Percentiles rank a stretch among this genome's conserved stretches.
These are phyloP conservation scores for Helianthus annuus DNA, from an alignment of 129 eudicot species.

Conservation along the genomic window DNA sequence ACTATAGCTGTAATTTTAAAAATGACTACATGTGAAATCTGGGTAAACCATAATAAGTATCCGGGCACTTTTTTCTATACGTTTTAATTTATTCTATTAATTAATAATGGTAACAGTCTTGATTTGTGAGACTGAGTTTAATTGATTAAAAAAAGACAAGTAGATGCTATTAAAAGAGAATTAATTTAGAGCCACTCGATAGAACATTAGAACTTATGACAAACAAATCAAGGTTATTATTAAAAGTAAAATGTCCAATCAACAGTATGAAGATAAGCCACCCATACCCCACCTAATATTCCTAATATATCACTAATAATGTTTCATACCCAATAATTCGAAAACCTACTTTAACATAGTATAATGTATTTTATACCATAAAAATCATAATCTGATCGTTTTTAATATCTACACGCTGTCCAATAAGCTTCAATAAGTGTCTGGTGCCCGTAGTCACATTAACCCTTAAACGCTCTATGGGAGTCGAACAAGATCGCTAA, in stretches of 20 bases:
- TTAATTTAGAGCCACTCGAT: constrained; percentile 35
- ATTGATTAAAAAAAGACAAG: background rate
- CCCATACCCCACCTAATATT: constrained; percentile 18
- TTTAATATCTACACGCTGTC: too few species aligned
- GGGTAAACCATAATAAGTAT: too few species aligned
- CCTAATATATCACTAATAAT: constrained; percentile 7
- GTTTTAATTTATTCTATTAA: too few species aligned
- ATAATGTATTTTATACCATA: background rate
- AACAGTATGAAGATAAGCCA: constrained; percentile 41
- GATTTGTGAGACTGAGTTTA: background rate
- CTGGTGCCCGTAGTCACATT: too few species aligned
- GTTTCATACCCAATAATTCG: constrained; percentile 21
- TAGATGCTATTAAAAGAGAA: constrained; percentile 8
- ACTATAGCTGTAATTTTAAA: too few species aligned
- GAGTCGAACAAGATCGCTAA: too few species aligned
- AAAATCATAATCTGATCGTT: background rate
- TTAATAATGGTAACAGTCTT: background rate
- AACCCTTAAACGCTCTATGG: too few species aligned
- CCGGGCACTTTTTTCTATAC: too few species aligned
- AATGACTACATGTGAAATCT: too few species aligned
- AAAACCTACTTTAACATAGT: background rate
- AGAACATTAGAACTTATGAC: background rate
- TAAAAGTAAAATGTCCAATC: constrained; percentile 28
- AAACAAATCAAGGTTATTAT: background rate
- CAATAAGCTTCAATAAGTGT: too few species aligned